Base-by-base conservation (phyloP, 2,329 filamentous ascomycete species). In the Nakataea oryzae region DNA sequence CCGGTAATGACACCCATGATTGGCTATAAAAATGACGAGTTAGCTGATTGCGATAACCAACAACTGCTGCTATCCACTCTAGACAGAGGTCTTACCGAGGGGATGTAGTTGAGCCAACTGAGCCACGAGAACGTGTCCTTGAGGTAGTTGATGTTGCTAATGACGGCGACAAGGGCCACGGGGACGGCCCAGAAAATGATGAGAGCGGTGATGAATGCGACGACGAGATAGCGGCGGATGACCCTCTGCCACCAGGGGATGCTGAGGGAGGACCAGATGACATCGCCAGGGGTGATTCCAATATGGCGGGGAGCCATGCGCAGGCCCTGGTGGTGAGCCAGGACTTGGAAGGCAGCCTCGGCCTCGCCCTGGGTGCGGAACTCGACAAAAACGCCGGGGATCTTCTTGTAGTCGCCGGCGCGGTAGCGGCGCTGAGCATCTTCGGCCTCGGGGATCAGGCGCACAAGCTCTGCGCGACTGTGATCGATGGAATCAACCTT, bases 401-500 rank as follows among this genome's bases (percentile, higher is more conserved):
- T 78, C 65, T 85, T 82, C 64, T 86, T 82, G 57, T 80, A 85
- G 54, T 89, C 81, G 60, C 89, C 85, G 29, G 79, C 76, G 59
- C 81, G 82, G 70, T 93, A 90, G 59, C 82, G 80, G 54, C 79
- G 81, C 72, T 95, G 90, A 28, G 85, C 81, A 55, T 83, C 79
- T 59, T 89, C 82, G 32, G 91, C 87, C 64, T 89, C 81, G 0
- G 89, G 87, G 61, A 88, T 87, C 57, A 96, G 83, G 59, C 86
- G 86, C 66, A 88, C 84, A 61, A 97, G 84, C 73, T 96, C 89
- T 1, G 81, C 79, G 60, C 95, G 89, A 65, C 86, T 89, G 89
- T 90, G 97, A 65, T 93, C 86, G 73, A 99, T 97, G 0, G 92
- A 95, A 75, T 99, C 95, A 21, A 97, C 93, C 73, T 96, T 95